Percentiles rank a stretch among this genome's conserved stretches.
Conservation (phyloP, 2,329 filamentous ascomycete genomes). For the Alternaria panax region DNA sequence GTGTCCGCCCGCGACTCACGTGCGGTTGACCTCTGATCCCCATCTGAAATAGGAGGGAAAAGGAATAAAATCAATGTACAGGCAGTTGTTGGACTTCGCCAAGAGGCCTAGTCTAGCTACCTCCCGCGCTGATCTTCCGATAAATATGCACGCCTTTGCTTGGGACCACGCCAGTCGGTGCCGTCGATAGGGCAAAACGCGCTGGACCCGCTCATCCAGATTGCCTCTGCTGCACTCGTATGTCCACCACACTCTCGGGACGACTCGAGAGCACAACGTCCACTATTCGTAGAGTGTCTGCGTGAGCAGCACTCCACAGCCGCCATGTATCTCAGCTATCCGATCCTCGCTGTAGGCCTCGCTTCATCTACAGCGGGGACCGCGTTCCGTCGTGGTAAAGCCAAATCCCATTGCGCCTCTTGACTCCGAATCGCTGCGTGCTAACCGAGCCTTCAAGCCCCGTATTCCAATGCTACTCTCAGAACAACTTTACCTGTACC, state of each 20-base stretch:
- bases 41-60: conserved; percentile 10
- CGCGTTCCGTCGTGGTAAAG: conserved; percentile 37
- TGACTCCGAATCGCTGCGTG: conserved; percentile 33
- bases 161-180: conserved; percentile 18
- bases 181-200: conserved; percentile 23
- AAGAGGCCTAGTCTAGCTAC: conserved; percentile 16
- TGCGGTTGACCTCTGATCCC: neutral
- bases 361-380: conserved; percentile 24
- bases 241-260: conserved; percentile 22
- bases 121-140: conserved; percentile 22
- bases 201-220: conserved; percentile 32
- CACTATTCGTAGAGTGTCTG: conserved; percentile 33
- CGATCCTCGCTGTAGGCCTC: conserved; percentile 25
- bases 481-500: conserved; percentile 17
- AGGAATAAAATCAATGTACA: conserved; percentile 8
- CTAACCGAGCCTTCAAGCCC: conserved; percentile 41
- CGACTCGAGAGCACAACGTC: conserved; percentile 25
- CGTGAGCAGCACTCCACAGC: conserved; percentile 24
- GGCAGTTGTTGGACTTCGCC: conserved; percentile 20
- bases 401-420: conserved; percentile 19
- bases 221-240: conserved; percentile 27
- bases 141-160: conserved; percentile 14
- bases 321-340: conserved; percentile 25
- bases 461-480: conserved; percentile 38
- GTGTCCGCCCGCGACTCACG: conserved; percentile 9